Conservation (phyloP, 1,284 basidiomycete genomes). For the Trichosporon sp. region DNA sequence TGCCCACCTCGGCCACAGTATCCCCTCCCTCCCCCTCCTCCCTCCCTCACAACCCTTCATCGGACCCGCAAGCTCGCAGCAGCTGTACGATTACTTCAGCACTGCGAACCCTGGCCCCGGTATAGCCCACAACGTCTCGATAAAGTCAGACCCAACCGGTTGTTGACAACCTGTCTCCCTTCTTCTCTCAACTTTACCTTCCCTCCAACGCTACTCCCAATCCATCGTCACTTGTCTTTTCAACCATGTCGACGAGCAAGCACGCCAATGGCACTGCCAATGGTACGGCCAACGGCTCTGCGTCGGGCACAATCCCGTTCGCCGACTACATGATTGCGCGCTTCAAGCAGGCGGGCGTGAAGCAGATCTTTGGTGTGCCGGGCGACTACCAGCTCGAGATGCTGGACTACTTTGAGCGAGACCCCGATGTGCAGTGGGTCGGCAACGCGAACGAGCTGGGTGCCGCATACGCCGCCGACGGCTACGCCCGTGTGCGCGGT, state of each 20-base stretch:
- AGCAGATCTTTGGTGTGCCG: constrained; percentile 78
- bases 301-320: constrained; percentile 21
- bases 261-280: background rate
- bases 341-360: constrained; percentile 59
- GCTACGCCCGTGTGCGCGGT: constrained; percentile 83
- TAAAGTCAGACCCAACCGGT: constrained; percentile 1
- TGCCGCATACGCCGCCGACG: constrained; percentile 88
- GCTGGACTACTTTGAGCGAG: constrained; percentile 79
- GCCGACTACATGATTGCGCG: constrained; percentile 68
- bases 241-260: constrained; percentile 3
- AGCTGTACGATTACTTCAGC: too few relatives aligned
- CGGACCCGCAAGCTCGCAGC: too few relatives aligned
- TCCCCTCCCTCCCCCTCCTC: background rate
- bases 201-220: background rate
- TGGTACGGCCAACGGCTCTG: background rate
- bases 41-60: background rate
- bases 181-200: background rate
- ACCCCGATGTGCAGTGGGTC: constrained; percentile 78
- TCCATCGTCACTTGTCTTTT: background rate
- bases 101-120: too few relatives aligned
- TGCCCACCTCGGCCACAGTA: constrained; percentile 10
- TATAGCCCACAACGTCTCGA: background rate
- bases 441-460: constrained; percentile 91
- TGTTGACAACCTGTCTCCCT: background rate
- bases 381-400: constrained; percentile 87